Conservation (phyloP, 2,329 filamentous ascomycete genomes). For the Phialemoniopsis sp. region DNA sequence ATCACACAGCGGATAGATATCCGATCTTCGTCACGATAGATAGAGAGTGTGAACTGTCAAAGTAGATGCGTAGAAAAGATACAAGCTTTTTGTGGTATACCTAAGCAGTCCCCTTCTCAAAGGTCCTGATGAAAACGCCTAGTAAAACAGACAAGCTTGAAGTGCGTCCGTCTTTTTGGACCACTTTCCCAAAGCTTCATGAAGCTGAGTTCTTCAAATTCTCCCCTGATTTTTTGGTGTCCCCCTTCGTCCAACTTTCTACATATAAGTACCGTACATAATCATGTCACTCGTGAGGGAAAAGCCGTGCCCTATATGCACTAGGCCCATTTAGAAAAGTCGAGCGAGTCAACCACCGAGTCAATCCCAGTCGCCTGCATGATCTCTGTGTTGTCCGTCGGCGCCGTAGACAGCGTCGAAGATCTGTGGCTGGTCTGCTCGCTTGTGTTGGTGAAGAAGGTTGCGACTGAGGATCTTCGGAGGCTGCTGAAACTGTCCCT, state of each 20-base stretch:
- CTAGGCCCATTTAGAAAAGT: slow-evolving; percentile 46
- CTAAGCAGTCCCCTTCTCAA: neutral
- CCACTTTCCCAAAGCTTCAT: no score
- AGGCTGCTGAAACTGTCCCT: slow-evolving; percentile 59
- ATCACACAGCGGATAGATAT: no score
- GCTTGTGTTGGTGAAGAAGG: slow-evolving; percentile 56
- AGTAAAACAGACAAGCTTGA: no score
- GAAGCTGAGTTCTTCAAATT: no score
- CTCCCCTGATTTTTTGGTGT: no score
- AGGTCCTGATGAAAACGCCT: no score
- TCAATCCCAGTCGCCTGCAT: slow-evolving; percentile 24
- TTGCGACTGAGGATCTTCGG: slow-evolving; percentile 60
- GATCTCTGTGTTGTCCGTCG: slow-evolving; percentile 51
- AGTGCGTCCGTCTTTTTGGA: no score
- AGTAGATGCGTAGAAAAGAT: neutral
- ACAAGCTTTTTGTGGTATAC: slow-evolving; percentile 1
- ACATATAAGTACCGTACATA: no score
- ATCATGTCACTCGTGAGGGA: no score
- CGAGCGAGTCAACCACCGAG: slow-evolving; percentile 38
- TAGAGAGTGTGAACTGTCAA: no score
- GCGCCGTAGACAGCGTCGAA: slow-evolving; percentile 50
- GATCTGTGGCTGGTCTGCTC: slow-evolving; percentile 55
- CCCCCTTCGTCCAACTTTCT: no score
- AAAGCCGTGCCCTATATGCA: neutral
- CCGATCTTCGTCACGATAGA: no score